A percentile compares a stretch with the other conserved stretches of the same genome.
These are phyloP conservation scores for Sesbania bispinosa DNA, from an alignment of 306 rosid species.

Conservation along the genomic window DNA sequence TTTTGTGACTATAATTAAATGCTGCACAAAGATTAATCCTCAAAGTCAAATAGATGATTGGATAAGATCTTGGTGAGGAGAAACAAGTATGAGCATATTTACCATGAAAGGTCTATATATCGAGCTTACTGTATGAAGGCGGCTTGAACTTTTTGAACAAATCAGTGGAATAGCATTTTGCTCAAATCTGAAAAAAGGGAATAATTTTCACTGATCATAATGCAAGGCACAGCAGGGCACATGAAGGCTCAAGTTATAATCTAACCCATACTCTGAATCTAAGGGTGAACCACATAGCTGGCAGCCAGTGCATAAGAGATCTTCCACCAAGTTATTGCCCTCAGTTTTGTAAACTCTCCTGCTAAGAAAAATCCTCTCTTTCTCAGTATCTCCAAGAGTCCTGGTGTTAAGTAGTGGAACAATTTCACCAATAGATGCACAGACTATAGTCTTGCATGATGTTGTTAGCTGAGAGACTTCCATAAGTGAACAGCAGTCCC, in stretches of 20 bases:
- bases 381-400: constrained; percentile 30
- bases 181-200: constrained; percentile 32
- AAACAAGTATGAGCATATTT: constrained; percentile 22
- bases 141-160: constrained; percentile 63
- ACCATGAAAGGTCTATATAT: constrained; percentile 91
- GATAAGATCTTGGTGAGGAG: constrained; percentile 11
- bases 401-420: constrained; percentile 26
- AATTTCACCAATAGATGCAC: constrained; percentile 68
- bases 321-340: constrained; percentile 45
- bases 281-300: constrained; percentile 71
- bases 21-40: not conserved
- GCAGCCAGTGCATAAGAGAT: constrained; percentile 83
- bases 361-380: constrained; percentile 62
- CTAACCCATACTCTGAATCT: constrained; percentile 42
- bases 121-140: constrained; percentile 50
- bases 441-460: constrained; percentile 50
- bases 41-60: not conserved
- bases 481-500: constrained; percentile 45
- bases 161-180: constrained; percentile 40
- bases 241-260: not conserved
- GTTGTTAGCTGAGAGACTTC: constrained; percentile 44
- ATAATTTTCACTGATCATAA: constrained; percentile 21
- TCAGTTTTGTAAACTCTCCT: constrained; percentile 40
- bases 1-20: not conserved
- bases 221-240: not conserved